Percentiles rank a stretch among this genome's conserved stretches.
These are phyloP conservation scores for Aspergillus unguis DNA, from an alignment of 2,329 filamentous ascomycete genomes.

Conservation along the genomic window DNA sequence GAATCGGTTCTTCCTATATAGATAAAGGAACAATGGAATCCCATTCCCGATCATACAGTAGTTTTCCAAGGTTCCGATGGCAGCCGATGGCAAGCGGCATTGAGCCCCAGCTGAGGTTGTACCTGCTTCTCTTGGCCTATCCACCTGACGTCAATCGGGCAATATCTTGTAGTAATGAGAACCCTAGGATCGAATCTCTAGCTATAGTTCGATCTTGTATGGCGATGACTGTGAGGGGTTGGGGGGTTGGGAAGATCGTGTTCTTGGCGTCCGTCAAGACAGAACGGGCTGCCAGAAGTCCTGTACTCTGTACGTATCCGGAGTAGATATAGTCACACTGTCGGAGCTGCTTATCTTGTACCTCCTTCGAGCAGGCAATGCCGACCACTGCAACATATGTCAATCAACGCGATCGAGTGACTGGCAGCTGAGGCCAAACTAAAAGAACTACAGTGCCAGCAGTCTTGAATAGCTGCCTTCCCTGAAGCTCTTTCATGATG, in stretches of 20 bases:
- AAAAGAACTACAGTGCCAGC: neutral
- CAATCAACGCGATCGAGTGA: neutral
- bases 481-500: too few relatives aligned
- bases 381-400: too few relatives aligned
- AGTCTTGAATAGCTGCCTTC: too few relatives aligned
- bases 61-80: constrained; percentile 25
- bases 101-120: constrained; percentile 12
- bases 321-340: too few relatives aligned
- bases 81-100: constrained; percentile 35
- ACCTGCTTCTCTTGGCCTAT: constrained; percentile 18
- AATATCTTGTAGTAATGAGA: neutral
- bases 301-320: too few relatives aligned
- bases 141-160: constrained; percentile 6
- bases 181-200: neutral
- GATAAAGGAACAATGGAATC: neutral
- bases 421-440: neutral
- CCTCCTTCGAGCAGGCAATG: too few relatives aligned
- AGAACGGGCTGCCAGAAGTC: too few relatives aligned
- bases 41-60: neutral
- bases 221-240: neutral
- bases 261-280: neutral
- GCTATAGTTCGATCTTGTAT: neutral
- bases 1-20: neutral
- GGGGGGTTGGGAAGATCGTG: neutral
- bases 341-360: too few relatives aligned